Evolutionary conservation across 148 eudicot genomes (phyloP).

Genomic region (Rheum nobile): DNA sequence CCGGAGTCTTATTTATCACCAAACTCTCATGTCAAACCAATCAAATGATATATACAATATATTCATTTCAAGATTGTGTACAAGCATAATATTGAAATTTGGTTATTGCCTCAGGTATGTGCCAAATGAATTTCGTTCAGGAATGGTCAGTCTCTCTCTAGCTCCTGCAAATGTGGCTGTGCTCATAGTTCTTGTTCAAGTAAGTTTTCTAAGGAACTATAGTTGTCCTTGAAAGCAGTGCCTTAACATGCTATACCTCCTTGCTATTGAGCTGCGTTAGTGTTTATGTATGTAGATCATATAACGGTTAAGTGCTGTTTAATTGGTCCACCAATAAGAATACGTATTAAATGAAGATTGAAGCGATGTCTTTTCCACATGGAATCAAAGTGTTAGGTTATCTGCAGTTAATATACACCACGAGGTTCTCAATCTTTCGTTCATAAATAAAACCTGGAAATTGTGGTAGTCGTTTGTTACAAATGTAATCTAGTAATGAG

Average conservation of each 20-base stretch:
- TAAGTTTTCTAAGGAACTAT: slow-evolving; percentile 17
- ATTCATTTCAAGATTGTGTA: not conserved
- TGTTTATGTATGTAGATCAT: not conserved
- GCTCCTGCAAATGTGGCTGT: slow-evolving; percentile 72
- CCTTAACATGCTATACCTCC: not conserved
- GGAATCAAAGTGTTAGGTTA: not conserved
- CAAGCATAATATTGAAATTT: not conserved
- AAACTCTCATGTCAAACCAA: not conserved
- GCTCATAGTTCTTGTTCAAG: slow-evolving; percentile 49
- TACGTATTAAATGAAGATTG: not conserved
- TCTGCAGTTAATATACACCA: not conserved
- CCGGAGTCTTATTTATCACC: too few species aligned
- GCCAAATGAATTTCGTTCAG: slow-evolving; percentile 89
- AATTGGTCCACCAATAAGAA: not conserved
- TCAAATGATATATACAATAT: not conserved
- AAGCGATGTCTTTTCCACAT: not conserved
- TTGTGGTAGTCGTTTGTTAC: not conserved
- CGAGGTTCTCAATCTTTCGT: not conserved
- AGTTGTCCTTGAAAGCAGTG: not conserved
- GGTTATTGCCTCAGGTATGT: slow-evolving; percentile 47
- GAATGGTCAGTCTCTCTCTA: slow-evolving; percentile 66
- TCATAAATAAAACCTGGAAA: not conserved
- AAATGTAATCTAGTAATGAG: not conserved
- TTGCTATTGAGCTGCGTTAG: not conserved
- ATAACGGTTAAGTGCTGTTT: not conserved